Percentiles rank a stretch among this genome's conserved stretches.
These are phyloP conservation scores for Leishmania guyanensis DNA, from an alignment of 208 protist species.

Conservation along the genomic window DNA sequence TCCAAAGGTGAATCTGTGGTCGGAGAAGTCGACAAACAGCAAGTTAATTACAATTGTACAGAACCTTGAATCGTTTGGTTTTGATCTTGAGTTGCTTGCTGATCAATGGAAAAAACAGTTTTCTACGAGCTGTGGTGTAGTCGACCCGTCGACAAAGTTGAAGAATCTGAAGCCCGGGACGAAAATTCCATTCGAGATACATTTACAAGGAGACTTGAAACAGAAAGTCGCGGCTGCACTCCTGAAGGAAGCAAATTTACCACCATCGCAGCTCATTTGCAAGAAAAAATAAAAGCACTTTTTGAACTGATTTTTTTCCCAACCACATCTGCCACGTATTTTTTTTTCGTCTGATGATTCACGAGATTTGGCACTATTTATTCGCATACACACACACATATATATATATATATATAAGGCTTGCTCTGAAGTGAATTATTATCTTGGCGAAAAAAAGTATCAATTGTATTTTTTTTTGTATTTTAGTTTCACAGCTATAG, in stretches of 20 bases:
- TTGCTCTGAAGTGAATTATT: background rate
- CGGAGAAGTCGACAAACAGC: slow-evolving; percentile 48
- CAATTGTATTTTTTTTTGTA: background rate
- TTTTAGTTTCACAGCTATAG: background rate
- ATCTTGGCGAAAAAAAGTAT: background rate
- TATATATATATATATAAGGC: no score
- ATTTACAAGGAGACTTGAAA: slow-evolving; percentile 56
- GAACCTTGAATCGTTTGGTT: slow-evolving; percentile 59
- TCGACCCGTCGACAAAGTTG: slow-evolving; percentile 58
- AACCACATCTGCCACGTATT: no score
- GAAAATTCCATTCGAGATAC: slow-evolving; percentile 61
- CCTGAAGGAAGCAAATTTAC: slow-evolving; percentile 43
- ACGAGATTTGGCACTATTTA: background rate
- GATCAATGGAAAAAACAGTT: slow-evolving; percentile 63
- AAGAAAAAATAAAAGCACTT: background rate
- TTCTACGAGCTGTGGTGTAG: slow-evolving; percentile 51
- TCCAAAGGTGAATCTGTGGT: slow-evolving; percentile 49
- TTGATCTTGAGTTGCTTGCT: slow-evolving; percentile 53
- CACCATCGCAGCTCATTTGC: slow-evolving; percentile 21
- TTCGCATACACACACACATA: background rate
- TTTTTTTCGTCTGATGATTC: background rate
- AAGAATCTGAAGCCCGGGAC: slow-evolving; percentile 59
- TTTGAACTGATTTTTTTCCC: background rate
- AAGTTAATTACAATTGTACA: slow-evolving; percentile 69
- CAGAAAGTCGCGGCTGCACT: slow-evolving; percentile 37